phyloP scores from a whole-genome alignment of 2,329 filamentous ascomycete species.

The Neopestalotiopsis sp. region DNA sequence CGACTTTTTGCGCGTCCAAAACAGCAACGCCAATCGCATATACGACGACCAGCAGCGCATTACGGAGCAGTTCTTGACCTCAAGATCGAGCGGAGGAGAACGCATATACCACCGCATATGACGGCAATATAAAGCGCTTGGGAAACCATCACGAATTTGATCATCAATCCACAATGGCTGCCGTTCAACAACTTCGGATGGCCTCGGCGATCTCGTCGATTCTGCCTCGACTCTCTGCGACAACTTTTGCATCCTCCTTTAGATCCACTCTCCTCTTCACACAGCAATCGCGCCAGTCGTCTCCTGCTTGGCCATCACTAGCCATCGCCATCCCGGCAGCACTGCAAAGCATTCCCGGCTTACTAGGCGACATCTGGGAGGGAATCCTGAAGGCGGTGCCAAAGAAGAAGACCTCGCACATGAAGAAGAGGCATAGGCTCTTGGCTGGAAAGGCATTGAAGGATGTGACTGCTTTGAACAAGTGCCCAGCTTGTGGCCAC shows the following conservation, averaged over 20 bases:
- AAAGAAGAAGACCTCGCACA: conserved; percentile 98
- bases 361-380: conserved; percentile 90
- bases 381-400: conserved; percentile 90
- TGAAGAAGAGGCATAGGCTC: conserved; percentile 90
- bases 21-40: neutral
- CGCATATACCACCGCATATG: neutral
- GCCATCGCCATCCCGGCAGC: conserved; percentile 63
- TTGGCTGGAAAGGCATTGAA: conserved; percentile 95
- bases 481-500: conserved; percentile 87
- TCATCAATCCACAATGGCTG: conserved; percentile 47
- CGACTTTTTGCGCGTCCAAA: neutral
- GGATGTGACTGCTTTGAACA: conserved; percentile 86
- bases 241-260: conserved; percentile 45
- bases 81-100: neutral
- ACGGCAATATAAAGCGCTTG: neutral
- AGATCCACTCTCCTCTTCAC: conserved; percentile 50
- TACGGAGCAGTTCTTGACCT: neutral
- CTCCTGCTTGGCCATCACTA: conserved; percentile 56
- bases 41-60: neutral
- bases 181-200: conserved; percentile 42
- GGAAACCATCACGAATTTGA: neutral
- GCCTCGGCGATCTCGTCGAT: conserved; percentile 51
- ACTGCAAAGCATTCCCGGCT: conserved; percentile 67
- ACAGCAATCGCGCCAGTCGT: conserved; percentile 40
- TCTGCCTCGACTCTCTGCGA: conserved; percentile 57